Base-by-base conservation (phyloP, 768 basidiomycete genomes). In the Mycena chlorophos region DNA sequence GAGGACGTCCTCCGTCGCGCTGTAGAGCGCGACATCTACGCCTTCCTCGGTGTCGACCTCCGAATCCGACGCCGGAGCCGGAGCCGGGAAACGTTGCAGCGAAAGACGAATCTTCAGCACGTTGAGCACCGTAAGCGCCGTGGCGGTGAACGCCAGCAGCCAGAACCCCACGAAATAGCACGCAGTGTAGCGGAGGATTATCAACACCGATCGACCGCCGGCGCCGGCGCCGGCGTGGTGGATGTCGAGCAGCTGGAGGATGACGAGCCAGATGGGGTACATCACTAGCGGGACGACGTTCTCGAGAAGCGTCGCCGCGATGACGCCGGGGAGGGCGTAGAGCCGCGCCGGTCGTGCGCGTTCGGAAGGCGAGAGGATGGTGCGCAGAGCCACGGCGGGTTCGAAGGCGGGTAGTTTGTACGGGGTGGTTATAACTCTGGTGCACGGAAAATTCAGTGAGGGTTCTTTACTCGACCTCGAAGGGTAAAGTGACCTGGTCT, bases 311-410 rank as follows among this genome's bases (percentile, higher is more conserved):
- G 19, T 26, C 27, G 40, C 30, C 40, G 50, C 49, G 5, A 39
- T 55, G 39, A 60, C 58, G 20, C 58, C 58, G 3, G 58, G 58
- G 31, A 51, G 19, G 47, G 50, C 38, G 50, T 60, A 60, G 10
- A 60, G 55, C 2, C 34, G 29, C n/a, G 43, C 38, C 17, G 58
- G 58, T 12, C 49, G 23, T 3, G 46, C 47, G 45, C 51, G 54
- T 34, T 60, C 58, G 28, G 58, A 45, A 2, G 54, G 58, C 22
- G 58, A 56, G 20, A 60, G 58, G 8, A 60, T 51, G 26, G 23
- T 26, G 17, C 48, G 58, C 17, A 60, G 52, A 3, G 51, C 58
- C 14, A 30, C 47, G 12, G 6, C 37, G 17, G 55, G 54, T 2
- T 39, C 52, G 38, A 60, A 60, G 50, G 51, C 27, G 29, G 16